Evolutionary conservation across 2,329 filamentous ascomycete genomes (phyloP), one percentile per base, ranked within the genome.

Genomic region (Botrytis medusae): DNA sequence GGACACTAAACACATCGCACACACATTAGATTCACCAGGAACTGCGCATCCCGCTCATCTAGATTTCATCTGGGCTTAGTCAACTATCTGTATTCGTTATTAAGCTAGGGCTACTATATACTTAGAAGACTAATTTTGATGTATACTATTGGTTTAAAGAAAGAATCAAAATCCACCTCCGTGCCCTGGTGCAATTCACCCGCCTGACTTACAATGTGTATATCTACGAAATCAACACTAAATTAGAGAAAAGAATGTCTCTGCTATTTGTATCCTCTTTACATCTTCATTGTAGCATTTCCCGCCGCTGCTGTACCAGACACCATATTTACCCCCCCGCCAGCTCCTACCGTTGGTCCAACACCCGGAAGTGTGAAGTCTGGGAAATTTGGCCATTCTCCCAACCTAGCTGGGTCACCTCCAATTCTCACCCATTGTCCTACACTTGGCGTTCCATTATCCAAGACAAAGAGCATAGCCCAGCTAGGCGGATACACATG

Each of bases 391-490:
- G 90, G 90, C 90, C 90, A 92, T 76, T 91, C 86, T 4, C 90
- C 90, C 34, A 92, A 73, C 12, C 74, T 73, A 2, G 83, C 89
- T 2, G 89, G 90, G 80, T 92, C 90, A 29, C 89, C 89, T 29
- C 90, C 90, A 70, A 92, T 89, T 32, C 90, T 84, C 34, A 92
- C 87, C 82, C 88, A 88, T n/a, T 85, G 84, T 84, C 89, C 87
- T 25, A 88, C 83, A 14, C 86, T 88, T 0, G 90, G 90, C n/a
- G 88, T 87, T 0, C 86, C 86, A 10, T 86, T 86, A 72, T 91
- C 89, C 4, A 91, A 84, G 0, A 91, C 85, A 77, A 87, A 91
- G 81, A 91, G 83, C 79, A 89, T 87, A 77, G 88, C 90, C 89
- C 89, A 91, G 8, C 88, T 88, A 0, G 89, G 87, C 12, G 89